Conservation (phyloP, 2,329 filamentous ascomycete genomes). For the Colletotrichum lindemuthianum region DNA sequence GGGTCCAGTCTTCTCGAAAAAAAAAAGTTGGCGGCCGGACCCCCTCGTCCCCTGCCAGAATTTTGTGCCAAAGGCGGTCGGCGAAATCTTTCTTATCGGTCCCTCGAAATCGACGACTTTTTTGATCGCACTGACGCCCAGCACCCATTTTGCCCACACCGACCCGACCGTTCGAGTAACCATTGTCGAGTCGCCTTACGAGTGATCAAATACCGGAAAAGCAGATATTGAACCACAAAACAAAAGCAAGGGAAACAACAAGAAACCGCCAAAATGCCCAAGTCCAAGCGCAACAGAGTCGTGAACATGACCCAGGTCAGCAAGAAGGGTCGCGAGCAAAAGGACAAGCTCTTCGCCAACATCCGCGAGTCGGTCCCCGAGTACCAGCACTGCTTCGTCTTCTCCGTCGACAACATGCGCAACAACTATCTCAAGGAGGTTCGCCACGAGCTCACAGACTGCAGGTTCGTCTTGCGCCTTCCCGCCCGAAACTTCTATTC, state of each 20-base stretch:
- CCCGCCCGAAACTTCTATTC: background rate
- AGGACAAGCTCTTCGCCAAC: slow-evolving; percentile 86
- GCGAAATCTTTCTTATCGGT: slow-evolving; percentile 33
- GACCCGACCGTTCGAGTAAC: no score
- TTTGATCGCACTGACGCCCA: background rate
- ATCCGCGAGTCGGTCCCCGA: slow-evolving; percentile 86
- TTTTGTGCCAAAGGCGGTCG: slow-evolving; percentile 36
- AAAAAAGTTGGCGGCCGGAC: slow-evolving; percentile 32
- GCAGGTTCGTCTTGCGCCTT: slow-evolving; percentile 67
- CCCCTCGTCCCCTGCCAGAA: slow-evolving; percentile 23
- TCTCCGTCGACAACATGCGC: slow-evolving; percentile 96
- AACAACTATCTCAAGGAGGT: slow-evolving; percentile 96
- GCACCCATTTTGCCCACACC: no score
- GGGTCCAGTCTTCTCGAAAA: slow-evolving; percentile 36
- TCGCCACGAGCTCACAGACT: slow-evolving; percentile 83
- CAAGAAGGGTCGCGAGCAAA: slow-evolving; percentile 94
- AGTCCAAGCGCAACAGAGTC: slow-evolving; percentile 92
- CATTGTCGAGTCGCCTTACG: no score
- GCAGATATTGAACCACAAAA: background rate
- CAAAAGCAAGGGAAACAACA: slow-evolving; percentile 1
- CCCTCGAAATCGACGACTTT: slow-evolving; percentile 6
- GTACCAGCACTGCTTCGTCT: slow-evolving; percentile 93
- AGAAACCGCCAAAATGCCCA: slow-evolving; percentile 75
- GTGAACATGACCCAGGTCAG: slow-evolving; percentile 90
- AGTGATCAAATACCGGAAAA: no score